Evolutionary conservation across 495 filamentous ascomycete species (phyloP).

Genomic region (Neurospora terricola): DNA sequence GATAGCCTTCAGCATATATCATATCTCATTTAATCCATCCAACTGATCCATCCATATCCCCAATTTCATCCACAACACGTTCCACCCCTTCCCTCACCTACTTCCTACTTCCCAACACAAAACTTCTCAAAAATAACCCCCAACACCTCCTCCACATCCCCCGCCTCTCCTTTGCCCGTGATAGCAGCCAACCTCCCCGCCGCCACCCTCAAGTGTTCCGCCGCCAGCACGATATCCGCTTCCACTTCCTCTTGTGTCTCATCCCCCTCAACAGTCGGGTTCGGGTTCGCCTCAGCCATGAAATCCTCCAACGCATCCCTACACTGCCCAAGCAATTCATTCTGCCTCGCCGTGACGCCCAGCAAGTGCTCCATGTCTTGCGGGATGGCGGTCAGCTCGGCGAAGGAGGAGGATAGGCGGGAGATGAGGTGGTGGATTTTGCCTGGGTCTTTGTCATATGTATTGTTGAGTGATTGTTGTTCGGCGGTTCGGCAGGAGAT

Average conservation of each 20-base stretch:
- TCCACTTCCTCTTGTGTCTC: slow-evolving; percentile 36
- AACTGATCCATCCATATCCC: background rate
- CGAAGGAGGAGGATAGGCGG: slow-evolving; percentile 57
- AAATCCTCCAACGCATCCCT: slow-evolving; percentile 60
- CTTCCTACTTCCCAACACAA: slow-evolving; percentile 21
- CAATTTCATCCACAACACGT: background rate
- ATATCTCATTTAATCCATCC: background rate
- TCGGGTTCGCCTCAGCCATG: slow-evolving; percentile 33
- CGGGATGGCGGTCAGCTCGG: slow-evolving; percentile 55
- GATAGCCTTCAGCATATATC: background rate
- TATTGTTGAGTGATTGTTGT: slow-evolving; percentile 2
- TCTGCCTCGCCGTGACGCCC: slow-evolving; percentile 83
- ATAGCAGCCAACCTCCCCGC: slow-evolving; percentile 74
- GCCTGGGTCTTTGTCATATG: slow-evolving; percentile 44
- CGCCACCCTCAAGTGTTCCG: slow-evolving; percentile 76
- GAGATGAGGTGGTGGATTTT: slow-evolving; percentile 59
- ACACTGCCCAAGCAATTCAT: slow-evolving; percentile 67
- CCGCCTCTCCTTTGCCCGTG: slow-evolving; percentile 74
- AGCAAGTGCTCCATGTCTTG: slow-evolving; percentile 66
- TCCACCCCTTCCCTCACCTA: background rate
- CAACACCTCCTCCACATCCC: slow-evolving; percentile 93
- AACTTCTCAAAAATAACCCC: slow-evolving; percentile 96
- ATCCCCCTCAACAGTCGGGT: slow-evolving; percentile 11
- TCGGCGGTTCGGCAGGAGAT: slow-evolving; percentile 57
- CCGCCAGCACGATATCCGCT: slow-evolving; percentile 78